A percentile compares a stretch with the other conserved stretches of the same genome.
Conservation (phyloP, 352 stramenopile genomes). For the Globisporangium parvum region DNA sequence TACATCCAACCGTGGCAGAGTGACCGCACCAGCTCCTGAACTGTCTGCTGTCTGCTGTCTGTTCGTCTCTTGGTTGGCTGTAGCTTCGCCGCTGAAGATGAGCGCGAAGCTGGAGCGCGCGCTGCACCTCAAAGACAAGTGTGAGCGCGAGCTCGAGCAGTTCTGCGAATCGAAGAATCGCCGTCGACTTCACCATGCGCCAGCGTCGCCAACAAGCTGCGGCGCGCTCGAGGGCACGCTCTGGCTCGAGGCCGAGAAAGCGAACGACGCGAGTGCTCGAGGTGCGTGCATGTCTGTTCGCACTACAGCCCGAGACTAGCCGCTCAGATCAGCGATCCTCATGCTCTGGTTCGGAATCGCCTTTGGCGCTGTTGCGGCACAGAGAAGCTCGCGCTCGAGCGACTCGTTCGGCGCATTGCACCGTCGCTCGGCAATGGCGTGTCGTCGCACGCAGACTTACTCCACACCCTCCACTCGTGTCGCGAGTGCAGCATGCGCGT, state of each 20-base stretch:
- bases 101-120: conserved; percentile 52
- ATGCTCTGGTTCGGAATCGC: neutral
- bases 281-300: conserved; percentile 10
- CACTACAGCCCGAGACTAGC: too few species aligned
- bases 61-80: neutral
- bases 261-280: conserved; percentile 29
- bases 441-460: conserved; percentile 47
- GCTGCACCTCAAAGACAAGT: conserved; percentile 43
- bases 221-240: conserved; percentile 8
- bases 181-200: conserved; percentile 3
- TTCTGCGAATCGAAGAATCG: conserved; percentile 39
- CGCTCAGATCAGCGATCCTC: too few species aligned
- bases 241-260: conserved; percentile 29
- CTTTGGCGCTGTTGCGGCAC: conserved; percentile 2
- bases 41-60: too few species aligned
- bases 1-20: neutral
- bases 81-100: conserved; percentile 11
- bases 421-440: conserved; percentile 51
- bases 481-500: conserved; percentile 43
- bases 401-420: conserved; percentile 54
- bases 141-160: conserved; percentile 37
- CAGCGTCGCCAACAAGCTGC: conserved; percentile 2
- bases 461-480: conserved; percentile 51
- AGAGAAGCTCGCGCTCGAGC: conserved; percentile 56
- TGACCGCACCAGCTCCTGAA: too few species aligned